phyloP scores from a whole-genome alignment of 345 rosid genomes.

The Noccaea caerulescens region DNA sequence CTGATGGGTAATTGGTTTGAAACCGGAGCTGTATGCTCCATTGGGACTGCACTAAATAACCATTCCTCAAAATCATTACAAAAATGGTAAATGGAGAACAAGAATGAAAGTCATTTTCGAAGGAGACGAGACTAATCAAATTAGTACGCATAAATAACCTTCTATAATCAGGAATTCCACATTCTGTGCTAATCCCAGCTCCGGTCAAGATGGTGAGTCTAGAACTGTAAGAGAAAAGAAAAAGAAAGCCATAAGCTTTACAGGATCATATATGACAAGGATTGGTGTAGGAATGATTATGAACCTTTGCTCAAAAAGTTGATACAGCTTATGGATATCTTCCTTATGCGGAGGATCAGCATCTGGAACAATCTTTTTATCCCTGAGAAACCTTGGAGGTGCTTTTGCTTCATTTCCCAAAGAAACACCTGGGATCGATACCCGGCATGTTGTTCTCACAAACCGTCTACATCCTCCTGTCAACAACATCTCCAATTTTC shows the following conservation, averaged over 20 bases:
- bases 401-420: constrained; percentile 39
- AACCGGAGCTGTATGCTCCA: constrained; percentile 98
- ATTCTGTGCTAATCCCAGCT: constrained; percentile 93
- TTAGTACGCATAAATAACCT: constrained; percentile 52
- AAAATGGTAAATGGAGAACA: constrained; percentile 10
- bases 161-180: constrained; percentile 97
- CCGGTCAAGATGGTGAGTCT: constrained; percentile 82
- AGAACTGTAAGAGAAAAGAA: constrained; percentile 48
- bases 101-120: not conserved
- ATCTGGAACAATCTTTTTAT: constrained; percentile 72
- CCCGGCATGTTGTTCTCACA: constrained; percentile 60
- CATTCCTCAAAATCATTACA: not conserved
- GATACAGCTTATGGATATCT: constrained; percentile 63
- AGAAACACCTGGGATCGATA: constrained; percentile 56
- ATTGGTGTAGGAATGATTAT: not conserved
- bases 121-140: not conserved
- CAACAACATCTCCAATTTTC: constrained; percentile 31
- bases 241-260: constrained; percentile 5
- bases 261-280: not conserved
- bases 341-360: constrained; percentile 72
- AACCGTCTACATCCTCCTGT: constrained; percentile 44
- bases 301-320: constrained; percentile 73
- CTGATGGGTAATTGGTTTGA: constrained; percentile 95
- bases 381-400: constrained; percentile 50
- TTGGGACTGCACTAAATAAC: constrained; percentile 64